Conservation (phyloP, 495 filamentous ascomycete species). For the Podospora sp. region DNA sequence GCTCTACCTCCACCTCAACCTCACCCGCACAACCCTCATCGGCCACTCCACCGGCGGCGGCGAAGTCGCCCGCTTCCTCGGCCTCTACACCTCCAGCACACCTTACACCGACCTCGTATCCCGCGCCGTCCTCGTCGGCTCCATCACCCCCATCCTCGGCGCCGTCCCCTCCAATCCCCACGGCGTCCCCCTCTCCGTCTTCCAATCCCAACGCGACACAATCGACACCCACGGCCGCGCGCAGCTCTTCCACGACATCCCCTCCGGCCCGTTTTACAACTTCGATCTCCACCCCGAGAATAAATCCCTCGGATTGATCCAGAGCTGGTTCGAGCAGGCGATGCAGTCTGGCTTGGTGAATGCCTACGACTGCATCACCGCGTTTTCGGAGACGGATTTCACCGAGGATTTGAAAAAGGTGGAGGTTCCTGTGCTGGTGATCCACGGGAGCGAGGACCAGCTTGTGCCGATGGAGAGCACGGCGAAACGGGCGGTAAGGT, state of each 20-base stretch:
- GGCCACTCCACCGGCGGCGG: conserved; percentile 49
- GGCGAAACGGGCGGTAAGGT: conserved; percentile 37
- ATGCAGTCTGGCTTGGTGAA: conserved; percentile 45
- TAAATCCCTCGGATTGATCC: conserved; percentile 41
- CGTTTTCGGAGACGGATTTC: conserved; percentile 47
- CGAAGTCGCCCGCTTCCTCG: conserved; percentile 42
- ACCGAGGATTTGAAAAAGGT: conserved; percentile 47
- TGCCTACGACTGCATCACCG: conserved; percentile 43
- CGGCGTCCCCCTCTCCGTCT: conserved; percentile 39
- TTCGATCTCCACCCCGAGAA: conserved; percentile 43
- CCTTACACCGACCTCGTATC: conserved; percentile 39
- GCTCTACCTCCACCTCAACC: conserved; percentile 39
- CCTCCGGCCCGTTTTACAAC: conserved; percentile 47
- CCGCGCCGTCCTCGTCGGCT: conserved; percentile 43
- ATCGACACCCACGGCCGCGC: conserved; percentile 40
- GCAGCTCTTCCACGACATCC: conserved; percentile 46
- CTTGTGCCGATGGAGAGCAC: conserved; percentile 20
- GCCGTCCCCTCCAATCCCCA: conserved; percentile 37
- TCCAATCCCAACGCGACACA: conserved; percentile 41
- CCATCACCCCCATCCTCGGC: conserved; percentile 44
- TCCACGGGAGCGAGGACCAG: conserved; percentile 48
- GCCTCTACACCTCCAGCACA: conserved; percentile 30
- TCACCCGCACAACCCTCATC: conserved; percentile 41
- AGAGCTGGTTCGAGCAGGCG: conserved; percentile 46
- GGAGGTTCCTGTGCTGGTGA: conserved; percentile 39